Conservation (phyloP, 2,329 filamentous ascomycete genomes). For the Ramichloridium luteum region DNA sequence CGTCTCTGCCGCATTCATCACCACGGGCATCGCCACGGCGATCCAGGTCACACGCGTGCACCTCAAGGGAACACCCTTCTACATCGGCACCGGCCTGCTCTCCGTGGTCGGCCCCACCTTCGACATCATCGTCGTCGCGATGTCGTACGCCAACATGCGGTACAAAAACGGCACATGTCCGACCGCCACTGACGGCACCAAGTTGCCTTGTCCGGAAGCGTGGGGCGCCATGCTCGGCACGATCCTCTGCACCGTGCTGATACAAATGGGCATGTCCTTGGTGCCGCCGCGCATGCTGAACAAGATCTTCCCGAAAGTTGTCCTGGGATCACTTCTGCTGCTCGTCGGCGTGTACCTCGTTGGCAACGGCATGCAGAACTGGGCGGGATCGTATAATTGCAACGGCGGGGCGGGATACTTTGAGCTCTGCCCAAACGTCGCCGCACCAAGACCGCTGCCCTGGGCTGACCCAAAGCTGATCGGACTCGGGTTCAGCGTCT, state of each 20-base stretch:
- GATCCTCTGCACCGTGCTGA: slow-evolving; percentile 7
- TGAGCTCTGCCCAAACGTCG: slow-evolving; percentile 6
- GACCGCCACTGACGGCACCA: slow-evolving; percentile 3
- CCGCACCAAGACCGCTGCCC: slow-evolving; percentile 6
- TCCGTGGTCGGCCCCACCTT: slow-evolving; percentile 7
- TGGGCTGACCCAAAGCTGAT: slow-evolving; percentile 8
- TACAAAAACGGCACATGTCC: slow-evolving; percentile 5
- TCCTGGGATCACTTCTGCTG: slow-evolving; percentile 6
- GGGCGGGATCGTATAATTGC: slow-evolving; percentile 6
- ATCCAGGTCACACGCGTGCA: slow-evolving; percentile 6
- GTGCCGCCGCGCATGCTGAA: slow-evolving; percentile 5
- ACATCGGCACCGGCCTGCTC: slow-evolving; percentile 6
- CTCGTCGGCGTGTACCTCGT: slow-evolving; percentile 7
- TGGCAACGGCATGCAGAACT: slow-evolving; percentile 7
- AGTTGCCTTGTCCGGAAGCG: slow-evolving; percentile 4
- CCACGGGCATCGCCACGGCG: slow-evolving; percentile 6
- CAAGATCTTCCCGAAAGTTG: slow-evolving; percentile 6
- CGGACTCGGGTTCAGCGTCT: slow-evolving; percentile 7
- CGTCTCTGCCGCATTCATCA: slow-evolving; percentile 8
- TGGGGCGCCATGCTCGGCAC: slow-evolving; percentile 6
- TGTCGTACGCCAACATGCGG: slow-evolving; percentile 2
- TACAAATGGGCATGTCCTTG: slow-evolving; percentile 6
- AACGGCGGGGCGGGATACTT: slow-evolving; percentile 5
- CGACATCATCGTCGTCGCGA: slow-evolving; percentile 5
- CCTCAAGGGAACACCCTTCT: slow-evolving; percentile 5